Conservation (phyloP, 164 flowering plant species). For the Dillenia suffruticosa region DNA sequence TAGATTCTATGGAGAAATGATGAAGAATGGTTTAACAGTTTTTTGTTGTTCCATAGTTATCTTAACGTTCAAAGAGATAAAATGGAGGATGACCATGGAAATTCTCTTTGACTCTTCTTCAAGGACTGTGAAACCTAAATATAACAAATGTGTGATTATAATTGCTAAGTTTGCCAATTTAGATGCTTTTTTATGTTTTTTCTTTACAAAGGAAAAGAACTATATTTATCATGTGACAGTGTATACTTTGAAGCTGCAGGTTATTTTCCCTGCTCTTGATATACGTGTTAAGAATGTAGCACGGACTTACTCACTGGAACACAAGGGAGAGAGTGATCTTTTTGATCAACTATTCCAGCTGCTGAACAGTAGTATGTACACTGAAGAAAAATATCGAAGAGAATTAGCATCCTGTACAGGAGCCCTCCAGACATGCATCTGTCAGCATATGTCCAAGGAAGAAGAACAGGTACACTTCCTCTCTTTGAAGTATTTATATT, state of each 20-base stretch:
- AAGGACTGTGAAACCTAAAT: too few species aligned
- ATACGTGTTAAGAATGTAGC: conserved; percentile 93
- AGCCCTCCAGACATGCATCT: conserved; percentile 80
- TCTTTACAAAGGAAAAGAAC: too few species aligned
- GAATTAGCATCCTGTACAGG: conserved; percentile 84
- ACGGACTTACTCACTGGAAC: conserved; percentile 84
- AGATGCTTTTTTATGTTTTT: too few species aligned
- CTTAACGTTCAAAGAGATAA: too few species aligned
- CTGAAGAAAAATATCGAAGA: conserved; percentile 62
- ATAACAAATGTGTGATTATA: too few species aligned
- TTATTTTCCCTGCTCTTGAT: conserved; percentile 95
- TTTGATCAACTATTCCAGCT: conserved; percentile 77
- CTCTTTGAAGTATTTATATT: background rate
- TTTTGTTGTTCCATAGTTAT: too few species aligned
- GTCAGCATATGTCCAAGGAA: conserved; percentile 95
- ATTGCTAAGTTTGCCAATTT: too few species aligned
- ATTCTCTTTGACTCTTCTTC: too few species aligned
- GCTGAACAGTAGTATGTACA: conserved; percentile 43
- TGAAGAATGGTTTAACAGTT: too few species aligned
- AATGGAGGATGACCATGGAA: too few species aligned
- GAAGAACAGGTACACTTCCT: conserved; percentile 75
- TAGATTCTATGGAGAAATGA: too few species aligned
- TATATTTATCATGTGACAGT: too few species aligned
- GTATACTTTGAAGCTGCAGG: conserved; percentile 38
- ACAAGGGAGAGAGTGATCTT: conserved; percentile 78